Evolutionary conservation across 225 moss, liverwort and hornwort genomes (phyloP).

Genomic region (Straminergon stramineum): DNA sequence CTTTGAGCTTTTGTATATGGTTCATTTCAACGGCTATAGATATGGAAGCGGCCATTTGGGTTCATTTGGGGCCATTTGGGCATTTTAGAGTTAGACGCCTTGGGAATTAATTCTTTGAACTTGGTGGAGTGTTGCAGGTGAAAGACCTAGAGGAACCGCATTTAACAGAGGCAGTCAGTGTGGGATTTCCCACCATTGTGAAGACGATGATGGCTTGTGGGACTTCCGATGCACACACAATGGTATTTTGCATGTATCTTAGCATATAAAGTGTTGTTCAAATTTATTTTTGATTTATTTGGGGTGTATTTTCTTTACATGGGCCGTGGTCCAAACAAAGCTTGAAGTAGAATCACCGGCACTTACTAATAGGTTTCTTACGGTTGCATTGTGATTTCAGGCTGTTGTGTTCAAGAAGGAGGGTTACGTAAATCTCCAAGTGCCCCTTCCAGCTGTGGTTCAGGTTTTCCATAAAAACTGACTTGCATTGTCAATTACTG

Average conservation of each 20-base stretch:
- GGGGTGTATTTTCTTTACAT: not conserved
- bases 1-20: not conserved
- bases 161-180: constrained; percentile 40
- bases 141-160: constrained; percentile 63
- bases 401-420: constrained; percentile 79
- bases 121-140: constrained; percentile 32
- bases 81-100: not conserved
- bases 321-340: not conserved
- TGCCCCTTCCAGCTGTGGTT: constrained; percentile 78
- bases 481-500: not conserved
- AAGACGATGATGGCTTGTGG: constrained; percentile 94
- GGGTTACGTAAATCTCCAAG: constrained; percentile 63
- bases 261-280: not conserved
- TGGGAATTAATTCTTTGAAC: not conserved
- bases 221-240: constrained; percentile 73
- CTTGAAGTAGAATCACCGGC: not conserved
- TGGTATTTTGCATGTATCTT: constrained; percentile 25
- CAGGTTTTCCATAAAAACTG: constrained; percentile 40
- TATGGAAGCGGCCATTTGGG: not conserved
- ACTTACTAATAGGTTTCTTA: not conserved
- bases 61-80: not conserved
- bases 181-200: constrained; percentile 80
- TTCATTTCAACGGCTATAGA: not conserved
- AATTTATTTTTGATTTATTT: not conserved
- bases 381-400: constrained; percentile 24